Conservation (phyloP, 768 basidiomycete genomes). For the Trametes maxima region DNA sequence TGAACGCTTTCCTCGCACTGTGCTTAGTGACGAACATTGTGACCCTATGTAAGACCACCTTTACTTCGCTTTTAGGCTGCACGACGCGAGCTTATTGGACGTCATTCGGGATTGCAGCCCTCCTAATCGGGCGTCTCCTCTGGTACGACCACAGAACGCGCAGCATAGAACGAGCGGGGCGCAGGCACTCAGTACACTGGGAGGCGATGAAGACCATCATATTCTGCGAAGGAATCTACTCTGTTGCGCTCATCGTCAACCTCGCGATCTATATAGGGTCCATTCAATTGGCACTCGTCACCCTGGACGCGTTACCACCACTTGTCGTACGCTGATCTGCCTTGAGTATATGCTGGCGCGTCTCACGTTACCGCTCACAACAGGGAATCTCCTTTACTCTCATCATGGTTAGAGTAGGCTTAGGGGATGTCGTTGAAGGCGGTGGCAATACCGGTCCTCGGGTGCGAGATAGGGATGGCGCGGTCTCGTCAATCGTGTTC, state of each 20-base stretch:
- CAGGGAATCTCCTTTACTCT: neutral
- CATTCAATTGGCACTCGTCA: neutral
- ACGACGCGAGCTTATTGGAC: neutral
- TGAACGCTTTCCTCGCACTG: too few species aligned
- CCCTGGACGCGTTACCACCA: neutral
- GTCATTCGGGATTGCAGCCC: neutral
- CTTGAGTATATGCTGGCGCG: neutral
- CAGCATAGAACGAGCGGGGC: neutral
- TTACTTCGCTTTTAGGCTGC: neutral
- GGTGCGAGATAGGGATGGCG: neutral
- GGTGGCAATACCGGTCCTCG: neutral
- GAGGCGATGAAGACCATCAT: conserved; percentile 4
- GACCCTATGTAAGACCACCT: neutral
- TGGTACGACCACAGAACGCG: neutral
- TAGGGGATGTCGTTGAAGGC: neutral
- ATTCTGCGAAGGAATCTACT: neutral
- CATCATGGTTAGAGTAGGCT: neutral
- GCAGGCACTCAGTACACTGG: neutral
- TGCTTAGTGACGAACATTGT: too few species aligned
- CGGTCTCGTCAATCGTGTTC: neutral
- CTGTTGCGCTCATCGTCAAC: neutral
- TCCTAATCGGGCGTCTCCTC: neutral
- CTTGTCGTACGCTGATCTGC: neutral
- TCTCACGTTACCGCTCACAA: neutral
- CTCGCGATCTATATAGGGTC: neutral